A percentile compares a stretch with the other conserved stretches of the same genome.
Evolutionary conservation across 2,329 filamentous ascomycete genomes (phyloP).

Genomic region (Penicillium sp.): DNA sequence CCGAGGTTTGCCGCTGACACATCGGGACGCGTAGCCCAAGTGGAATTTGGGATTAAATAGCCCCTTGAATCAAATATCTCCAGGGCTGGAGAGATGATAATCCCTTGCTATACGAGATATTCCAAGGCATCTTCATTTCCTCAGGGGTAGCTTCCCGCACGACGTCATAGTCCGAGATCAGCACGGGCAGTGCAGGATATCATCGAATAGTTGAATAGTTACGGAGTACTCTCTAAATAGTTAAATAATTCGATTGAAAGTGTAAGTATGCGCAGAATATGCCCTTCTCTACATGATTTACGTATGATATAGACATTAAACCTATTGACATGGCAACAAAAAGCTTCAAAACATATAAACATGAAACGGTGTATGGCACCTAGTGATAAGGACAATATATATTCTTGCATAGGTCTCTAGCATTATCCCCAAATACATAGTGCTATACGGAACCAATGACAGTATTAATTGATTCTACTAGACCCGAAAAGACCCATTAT

Average conservation of each 20-base stretch:
- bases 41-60: constrained; percentile 2
- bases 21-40: constrained; percentile 12
- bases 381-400: not conserved
- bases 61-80: not conserved
- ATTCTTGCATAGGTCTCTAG: not conserved
- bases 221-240: no score
- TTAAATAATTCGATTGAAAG: not conserved
- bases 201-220: not conserved
- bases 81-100: not conserved
- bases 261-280: not conserved
- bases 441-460: not conserved
- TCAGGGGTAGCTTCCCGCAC: not conserved
- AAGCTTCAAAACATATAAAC: no score
- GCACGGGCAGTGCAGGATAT: not conserved
- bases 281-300: not conserved
- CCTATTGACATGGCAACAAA: not conserved
- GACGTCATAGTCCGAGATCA: not conserved
- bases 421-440: not conserved
- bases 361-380: not conserved
- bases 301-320: not conserved
- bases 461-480: not conserved
- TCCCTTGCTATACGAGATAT: not conserved
- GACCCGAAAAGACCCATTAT: not conserved
- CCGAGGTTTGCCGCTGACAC: constrained; percentile 13
- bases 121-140: not conserved